Base-by-base conservation (phyloP, 2,329 filamentous ascomycete species). In the Aspergillus amoenus region DNA sequence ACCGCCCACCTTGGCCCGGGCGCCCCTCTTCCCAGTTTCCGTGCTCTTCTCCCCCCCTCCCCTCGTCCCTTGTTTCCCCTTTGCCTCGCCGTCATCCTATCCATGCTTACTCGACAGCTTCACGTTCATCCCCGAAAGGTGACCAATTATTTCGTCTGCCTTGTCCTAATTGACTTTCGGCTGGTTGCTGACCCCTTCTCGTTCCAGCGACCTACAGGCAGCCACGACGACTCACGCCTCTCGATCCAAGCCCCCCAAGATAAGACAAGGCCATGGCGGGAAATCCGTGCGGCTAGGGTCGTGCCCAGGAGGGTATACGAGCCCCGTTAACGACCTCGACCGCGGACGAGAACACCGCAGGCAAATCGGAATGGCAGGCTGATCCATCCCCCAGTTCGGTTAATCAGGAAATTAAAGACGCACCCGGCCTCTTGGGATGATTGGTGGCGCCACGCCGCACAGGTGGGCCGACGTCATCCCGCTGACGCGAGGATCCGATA, bases 311-410 rank as follows among this genome's bases (percentile, higher is more conserved):
- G n/a, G 18, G 9, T 42, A 42, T 17, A 42, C 40, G 34, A n/a
- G 34, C 34, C 22, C 32, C 9, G 22, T 48, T 30, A 30, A 30
- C 27, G 27, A 30, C 27, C 27, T 30, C 27, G 27, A 30, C 32
- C 13, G n/a, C 12, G 9, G 30, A 47, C 39, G 17, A 55, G 27
- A 22, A 43, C 39, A 11, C 22, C 43, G n/a, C 27, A 55, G n/a
- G 39, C 22, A 44, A 21, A n/a, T 40, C 47, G 30, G 42, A 44
- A 48, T 41, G 41, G 12, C n/a, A 24, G 42, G 52, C 34, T 41
- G 55, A 60, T 47, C 48, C 24, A 8, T 42, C 24, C 41, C 45
- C 43, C 39, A 21, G 53, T 44, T 53, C 45, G 52, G 47, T 45
- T 47, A 51, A 46, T 24, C 43, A 47, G n/a, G 34, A 44, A 53